phyloP scores from a whole-genome alignment of 2,329 filamentous ascomycete genomes.

The Colletotrichum sp. region DNA sequence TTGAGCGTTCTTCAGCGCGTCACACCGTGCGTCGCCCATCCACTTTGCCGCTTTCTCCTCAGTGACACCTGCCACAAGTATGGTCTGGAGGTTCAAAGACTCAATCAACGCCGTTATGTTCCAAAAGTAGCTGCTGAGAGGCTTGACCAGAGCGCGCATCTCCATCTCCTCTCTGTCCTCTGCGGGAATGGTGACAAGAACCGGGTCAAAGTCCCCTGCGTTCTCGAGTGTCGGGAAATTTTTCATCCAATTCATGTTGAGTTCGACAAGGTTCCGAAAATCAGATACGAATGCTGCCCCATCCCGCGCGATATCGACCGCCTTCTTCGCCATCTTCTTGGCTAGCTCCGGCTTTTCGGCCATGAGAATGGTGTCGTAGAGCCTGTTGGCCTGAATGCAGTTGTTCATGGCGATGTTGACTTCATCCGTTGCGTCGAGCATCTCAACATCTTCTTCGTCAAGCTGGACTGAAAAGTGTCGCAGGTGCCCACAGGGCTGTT shows the following conservation, averaged over 20 bases:
- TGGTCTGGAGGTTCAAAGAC: neutral
- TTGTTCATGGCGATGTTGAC: neutral
- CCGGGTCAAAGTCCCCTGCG: neutral
- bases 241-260: neutral
- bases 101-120: neutral
- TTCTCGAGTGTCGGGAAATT: neutral
- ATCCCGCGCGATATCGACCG: neutral
- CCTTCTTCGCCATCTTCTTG: neutral
- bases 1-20: neutral
- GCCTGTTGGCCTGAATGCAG: neutral
- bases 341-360: neutral
- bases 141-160: neutral
- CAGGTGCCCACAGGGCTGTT: neutral
- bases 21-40: neutral
- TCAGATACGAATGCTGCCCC: neutral
- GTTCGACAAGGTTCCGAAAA: neutral
- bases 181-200: neutral
- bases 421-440: neutral
- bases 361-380: neutral
- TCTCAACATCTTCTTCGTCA: neutral
- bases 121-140: neutral
- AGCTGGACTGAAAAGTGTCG: neutral
- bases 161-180: neutral
- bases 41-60: neutral
- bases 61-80: neutral